Evolutionary conservation across 2,329 filamentous ascomycete genomes (phyloP), one percentile per base, ranked within the genome.

Genomic region (Xylaria sp.): DNA sequence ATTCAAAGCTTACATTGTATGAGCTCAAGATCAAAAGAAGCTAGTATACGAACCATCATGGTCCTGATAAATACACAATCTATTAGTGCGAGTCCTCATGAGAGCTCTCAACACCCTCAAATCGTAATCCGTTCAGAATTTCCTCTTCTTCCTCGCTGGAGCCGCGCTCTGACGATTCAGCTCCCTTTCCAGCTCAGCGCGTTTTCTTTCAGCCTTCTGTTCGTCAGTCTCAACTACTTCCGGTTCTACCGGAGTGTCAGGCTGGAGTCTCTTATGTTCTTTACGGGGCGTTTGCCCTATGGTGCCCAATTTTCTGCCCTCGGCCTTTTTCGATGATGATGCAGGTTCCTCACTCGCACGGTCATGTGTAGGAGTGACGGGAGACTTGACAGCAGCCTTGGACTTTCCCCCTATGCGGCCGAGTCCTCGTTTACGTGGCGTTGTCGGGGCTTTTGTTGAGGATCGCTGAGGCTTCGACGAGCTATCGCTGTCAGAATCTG

Each of bases 111-210:
- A 23, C 2, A 23, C 8, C 7, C 28, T 4, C 12, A 5, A 7
- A 10, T 32, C 15, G 12, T 18, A 52, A 50, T 52, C n/a, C 2
- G 3, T 48, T 77, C 76, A 89, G 70, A 89, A 89, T 60, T 82
- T 85, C 52, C 87, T 81, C 78, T 87, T 89, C 80, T 89, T 89
- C 77, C 84, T 87, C 7, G 80, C 81, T 4, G 87, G 87, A 0
- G 82, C 82, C 0, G 84, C 81, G 2, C 82, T 82, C 74, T 85
- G 86, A 68, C 76, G 83, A 71, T 87, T 83, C 15, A 87, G 77
- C 44, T 88, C 84, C 65, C 79, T 81, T 65, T 85, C 83, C 34
- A 87, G 77, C 72, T 88, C 85, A n/a, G 82, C 81, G 59, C 86
- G 81, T 69, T 83, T 85, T 44, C 84, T 80, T 67, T 87, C 83